Percentiles rank a stretch among this genome's conserved stretches.
phyloP scores from a whole-genome alignment of 129 eudicot species.

The Helichrysum umbraculigerum region DNA sequence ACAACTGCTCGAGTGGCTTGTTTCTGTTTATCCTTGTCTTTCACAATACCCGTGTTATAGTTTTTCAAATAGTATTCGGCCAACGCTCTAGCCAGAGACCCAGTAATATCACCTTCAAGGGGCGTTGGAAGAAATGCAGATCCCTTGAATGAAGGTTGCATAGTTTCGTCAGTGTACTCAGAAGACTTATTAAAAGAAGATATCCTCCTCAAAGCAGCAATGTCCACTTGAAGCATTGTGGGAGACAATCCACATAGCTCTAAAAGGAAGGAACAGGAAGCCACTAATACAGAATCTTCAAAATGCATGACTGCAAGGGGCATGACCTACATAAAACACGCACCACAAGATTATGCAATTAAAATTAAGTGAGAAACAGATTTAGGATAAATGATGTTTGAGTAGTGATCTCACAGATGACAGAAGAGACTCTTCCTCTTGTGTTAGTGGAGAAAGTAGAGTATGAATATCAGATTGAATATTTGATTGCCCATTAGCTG shows the following conservation, averaged over 20 bases:
- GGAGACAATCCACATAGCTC: conserved; percentile 95
- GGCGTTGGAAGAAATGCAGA: conserved; percentile 42
- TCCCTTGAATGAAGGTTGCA: conserved; percentile 52
- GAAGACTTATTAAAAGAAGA: conserved; percentile 64
- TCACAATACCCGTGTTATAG: conserved; percentile 39
- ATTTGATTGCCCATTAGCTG: conserved; percentile 63
- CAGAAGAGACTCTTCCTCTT: conserved; percentile 77
- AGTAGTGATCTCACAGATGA: conserved; percentile 56
- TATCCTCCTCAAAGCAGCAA: conserved; percentile 86
- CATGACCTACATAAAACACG: conserved; percentile 47
- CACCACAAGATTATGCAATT: conserved; percentile 21
- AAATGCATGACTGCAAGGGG: conserved; percentile 91
- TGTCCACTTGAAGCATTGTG: conserved; percentile 67
- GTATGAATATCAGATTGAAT: conserved; percentile 80
- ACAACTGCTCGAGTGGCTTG: conserved; percentile 65
- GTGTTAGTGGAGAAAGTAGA: conserved; percentile 68
- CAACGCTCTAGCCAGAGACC: conserved; percentile 84
- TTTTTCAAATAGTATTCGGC: conserved; percentile 77
- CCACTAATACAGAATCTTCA: conserved; percentile 76
- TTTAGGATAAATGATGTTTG: conserved; percentile 8
- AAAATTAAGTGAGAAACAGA: conserved; percentile 13
- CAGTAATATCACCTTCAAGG: conserved; percentile 65
- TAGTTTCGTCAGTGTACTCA: conserved; percentile 36
- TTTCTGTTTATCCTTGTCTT: conserved; percentile 39
- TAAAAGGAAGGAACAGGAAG: conserved; percentile 86